phyloP scores from a whole-genome alignment of 2,329 filamentous ascomycete genomes.

The Stachybotrys echinatus region DNA sequence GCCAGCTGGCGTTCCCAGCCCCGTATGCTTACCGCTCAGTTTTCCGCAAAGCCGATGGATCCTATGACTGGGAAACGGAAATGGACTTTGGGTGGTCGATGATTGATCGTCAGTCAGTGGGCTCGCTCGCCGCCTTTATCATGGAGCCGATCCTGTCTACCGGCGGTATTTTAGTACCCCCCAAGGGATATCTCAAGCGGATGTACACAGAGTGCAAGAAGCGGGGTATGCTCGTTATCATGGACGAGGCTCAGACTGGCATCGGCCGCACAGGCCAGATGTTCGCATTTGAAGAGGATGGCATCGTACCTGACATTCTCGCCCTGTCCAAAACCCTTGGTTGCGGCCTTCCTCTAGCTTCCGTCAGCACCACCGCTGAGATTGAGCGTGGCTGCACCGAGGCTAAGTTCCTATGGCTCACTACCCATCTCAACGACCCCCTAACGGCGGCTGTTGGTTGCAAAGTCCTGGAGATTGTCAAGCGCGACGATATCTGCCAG shows the following conservation, averaged over 20 bases:
- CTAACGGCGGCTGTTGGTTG: constrained; percentile 46
- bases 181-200: constrained; percentile 48
- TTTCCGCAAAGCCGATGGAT: constrained; percentile 53
- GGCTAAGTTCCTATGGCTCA: constrained; percentile 37
- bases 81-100: constrained; percentile 58
- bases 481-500: constrained; percentile 38
- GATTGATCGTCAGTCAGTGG: constrained; percentile 52
- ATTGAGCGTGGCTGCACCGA: constrained; percentile 41
- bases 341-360: constrained; percentile 43
- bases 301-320: constrained; percentile 6
- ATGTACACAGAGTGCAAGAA: constrained; percentile 46
- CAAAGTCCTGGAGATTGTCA: constrained; percentile 50
- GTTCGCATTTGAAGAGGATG: constrained; percentile 48
- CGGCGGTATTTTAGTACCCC: constrained; percentile 51
- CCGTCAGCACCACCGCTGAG: constrained; percentile 40
- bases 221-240: constrained; percentile 51
- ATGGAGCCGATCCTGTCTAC: constrained; percentile 54
- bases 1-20: constrained; percentile 51
- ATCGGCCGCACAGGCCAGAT: constrained; percentile 51
- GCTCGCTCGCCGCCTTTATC: constrained; percentile 58
- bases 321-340: constrained; percentile 47
- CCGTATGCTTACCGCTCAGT: constrained; percentile 58
- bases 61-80: constrained; percentile 62
- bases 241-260: constrained; percentile 57
- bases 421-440: constrained; percentile 51